These are phyloP conservation scores for Quercus glauca DNA, from an alignment of 306 rosid species.

Conservation along the genomic window DNA sequence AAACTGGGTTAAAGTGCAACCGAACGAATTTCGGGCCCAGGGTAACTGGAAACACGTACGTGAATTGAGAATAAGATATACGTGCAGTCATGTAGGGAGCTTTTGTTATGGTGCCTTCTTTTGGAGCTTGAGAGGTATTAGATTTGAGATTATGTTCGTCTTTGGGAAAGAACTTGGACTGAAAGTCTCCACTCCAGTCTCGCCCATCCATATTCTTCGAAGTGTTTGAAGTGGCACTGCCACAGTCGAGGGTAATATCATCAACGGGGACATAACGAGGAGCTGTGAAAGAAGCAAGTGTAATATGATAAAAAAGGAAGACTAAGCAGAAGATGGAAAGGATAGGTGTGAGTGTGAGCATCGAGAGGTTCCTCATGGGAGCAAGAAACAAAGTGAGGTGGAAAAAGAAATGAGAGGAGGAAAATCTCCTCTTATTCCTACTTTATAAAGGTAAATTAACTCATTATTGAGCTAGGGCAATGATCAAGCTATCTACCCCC, in stretches of 20 bases:
- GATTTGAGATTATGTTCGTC: neutral
- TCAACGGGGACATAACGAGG: neutral
- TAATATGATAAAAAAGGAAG: neutral
- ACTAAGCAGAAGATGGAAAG: too few relatives aligned
- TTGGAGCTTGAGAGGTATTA: neutral
- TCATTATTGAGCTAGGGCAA: too few relatives aligned
- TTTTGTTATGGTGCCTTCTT: neutral
- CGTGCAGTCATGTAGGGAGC: neutral
- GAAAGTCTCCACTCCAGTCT: neutral
- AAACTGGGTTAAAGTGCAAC: conserved; percentile 28
- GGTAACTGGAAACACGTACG: neutral
- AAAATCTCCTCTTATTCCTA: too few relatives aligned
- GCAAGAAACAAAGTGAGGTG: too few relatives aligned
- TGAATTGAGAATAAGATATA: neutral
- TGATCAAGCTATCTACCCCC: too few relatives aligned
- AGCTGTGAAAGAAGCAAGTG: neutral
- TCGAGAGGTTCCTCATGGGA: too few relatives aligned
- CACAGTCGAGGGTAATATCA: neutral
- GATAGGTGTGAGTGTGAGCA: neutral
- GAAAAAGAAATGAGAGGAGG: too few relatives aligned
- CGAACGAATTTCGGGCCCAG: neutral
- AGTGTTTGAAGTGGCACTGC: neutral
- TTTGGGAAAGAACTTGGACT: neutral
- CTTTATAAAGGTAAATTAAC: too few relatives aligned
- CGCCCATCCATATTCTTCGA: neutral